phyloP scores from a whole-genome alignment of 495 filamentous ascomycete genomes.

The Penicillium cosmopolitanum region DNA sequence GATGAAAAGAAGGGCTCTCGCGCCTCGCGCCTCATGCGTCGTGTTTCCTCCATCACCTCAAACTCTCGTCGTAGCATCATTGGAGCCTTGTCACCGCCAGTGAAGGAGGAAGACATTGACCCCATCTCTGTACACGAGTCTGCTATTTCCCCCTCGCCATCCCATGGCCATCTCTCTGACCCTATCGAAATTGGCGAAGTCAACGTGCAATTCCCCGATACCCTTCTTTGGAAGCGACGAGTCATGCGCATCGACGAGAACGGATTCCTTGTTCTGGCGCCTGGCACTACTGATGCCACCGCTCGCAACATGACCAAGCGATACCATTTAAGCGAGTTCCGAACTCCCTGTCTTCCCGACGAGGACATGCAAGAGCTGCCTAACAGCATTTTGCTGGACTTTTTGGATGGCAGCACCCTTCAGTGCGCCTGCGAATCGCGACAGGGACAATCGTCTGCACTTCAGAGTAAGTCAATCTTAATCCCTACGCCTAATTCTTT shows the following conservation, averaged over 20 bases:
- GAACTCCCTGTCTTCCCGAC: constrained; percentile 75
- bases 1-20: constrained; percentile 70
- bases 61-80: constrained; percentile 63
- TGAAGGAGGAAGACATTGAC: constrained; percentile 62
- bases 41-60: constrained; percentile 72
- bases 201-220: constrained; percentile 93
- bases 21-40: constrained; percentile 75
- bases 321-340: constrained; percentile 83
- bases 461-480: constrained; percentile 62
- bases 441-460: constrained; percentile 67
- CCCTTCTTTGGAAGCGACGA: constrained; percentile 88
- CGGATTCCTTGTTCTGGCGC: constrained; percentile 74
- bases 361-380: constrained; percentile 87
- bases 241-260: constrained; percentile 76
- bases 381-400: constrained; percentile 83
- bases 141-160: constrained; percentile 32
- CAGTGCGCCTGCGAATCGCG: constrained; percentile 85
- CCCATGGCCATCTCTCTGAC: constrained; percentile 23
- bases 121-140: constrained; percentile 41
- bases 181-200: constrained; percentile 79
- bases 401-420: constrained; percentile 78
- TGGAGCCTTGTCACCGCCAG: constrained; percentile 56
- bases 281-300: constrained; percentile 49
- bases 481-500: background rate
- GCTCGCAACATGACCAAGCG: constrained; percentile 65